Evolutionary conservation across 2,329 filamentous ascomycete species (phyloP).

Genomic region (Pseudophaeomoniella oleicola): DNA sequence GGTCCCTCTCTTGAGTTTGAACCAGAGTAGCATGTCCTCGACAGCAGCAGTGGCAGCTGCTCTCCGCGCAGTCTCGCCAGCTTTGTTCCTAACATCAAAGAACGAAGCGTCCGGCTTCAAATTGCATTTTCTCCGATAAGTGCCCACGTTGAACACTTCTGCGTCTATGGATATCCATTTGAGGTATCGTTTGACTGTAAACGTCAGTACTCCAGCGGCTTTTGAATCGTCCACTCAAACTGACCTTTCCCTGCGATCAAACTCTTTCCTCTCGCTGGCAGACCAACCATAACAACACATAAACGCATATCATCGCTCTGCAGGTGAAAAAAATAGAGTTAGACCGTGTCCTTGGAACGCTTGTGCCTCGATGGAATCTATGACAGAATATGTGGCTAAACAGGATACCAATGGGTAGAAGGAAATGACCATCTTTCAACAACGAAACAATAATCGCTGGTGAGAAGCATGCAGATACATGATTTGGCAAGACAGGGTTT

Average conservation of each 20-base stretch:
- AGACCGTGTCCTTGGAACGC: too few relatives aligned
- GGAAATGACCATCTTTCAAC: background rate
- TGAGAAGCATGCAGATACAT: background rate
- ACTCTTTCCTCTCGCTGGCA: constrained; percentile 92
- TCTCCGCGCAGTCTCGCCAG: constrained; percentile 77
- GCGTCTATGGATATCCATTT: constrained; percentile 92
- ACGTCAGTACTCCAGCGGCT: background rate
- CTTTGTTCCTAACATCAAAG: constrained; percentile 79
- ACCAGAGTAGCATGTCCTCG: constrained; percentile 89
- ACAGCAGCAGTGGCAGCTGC: constrained; percentile 87
- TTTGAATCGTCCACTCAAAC: constrained; percentile 11
- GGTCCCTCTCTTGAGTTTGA: constrained; percentile 54
- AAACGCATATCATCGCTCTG: constrained; percentile 94
- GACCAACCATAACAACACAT: constrained; percentile 96
- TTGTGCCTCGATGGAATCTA: constrained; percentile 42
- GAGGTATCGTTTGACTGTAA: constrained; percentile 73
- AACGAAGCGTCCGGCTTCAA: constrained; percentile 88
- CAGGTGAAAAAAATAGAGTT: constrained; percentile 39
- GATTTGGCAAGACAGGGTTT: background rate
- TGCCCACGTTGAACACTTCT: constrained; percentile 93
- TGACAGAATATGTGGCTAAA: constrained; percentile 5
- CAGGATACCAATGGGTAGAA: background rate
- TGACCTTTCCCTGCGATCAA: constrained; percentile 93
- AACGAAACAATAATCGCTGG: background rate
- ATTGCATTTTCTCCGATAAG: constrained; percentile 78